Base-by-base conservation (phyloP, 2,329 filamentous ascomycete species). In the Hirsutella rhossiliensis region DNA sequence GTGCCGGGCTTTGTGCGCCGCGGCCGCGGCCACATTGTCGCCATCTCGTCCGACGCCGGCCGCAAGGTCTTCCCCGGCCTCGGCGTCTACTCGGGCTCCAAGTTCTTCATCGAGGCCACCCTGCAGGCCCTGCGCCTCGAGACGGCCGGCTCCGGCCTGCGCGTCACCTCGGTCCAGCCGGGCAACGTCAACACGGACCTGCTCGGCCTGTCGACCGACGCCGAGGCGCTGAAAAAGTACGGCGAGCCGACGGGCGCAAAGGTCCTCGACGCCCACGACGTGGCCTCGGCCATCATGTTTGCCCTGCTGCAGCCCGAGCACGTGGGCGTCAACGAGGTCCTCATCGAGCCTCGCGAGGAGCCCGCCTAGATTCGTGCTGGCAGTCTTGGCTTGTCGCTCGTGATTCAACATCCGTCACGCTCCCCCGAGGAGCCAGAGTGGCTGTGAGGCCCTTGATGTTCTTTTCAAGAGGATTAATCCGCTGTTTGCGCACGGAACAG, bases 21-120 rank as follows among this genome's bases (percentile, higher is more conserved):
- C 17, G 78, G 80, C 43, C 64, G 62, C 23, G 83, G 84, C 4
- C 85, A 89, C 62, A 76, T 90, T 49, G 82, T 90, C 5, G 82
- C 84, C 53, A 87, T 90, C 53, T 88, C 85, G 0, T 89, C 84
- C 0, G 85, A 89, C 50, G 85, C 85, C 1, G 85, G 84, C 0
- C 78, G 85, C 45, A 88, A 88, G 60, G 82, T 87, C 8, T 89
- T 89, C 66, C 83, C 85, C 0, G 85, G 85, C 0, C 66, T 89
- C 12, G 85, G 85, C 43, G 84, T 90, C 31, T 90, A 90, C 69
- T 87, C 82, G 0, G 85, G 82, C 23, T 83, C 77, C 62, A 90
- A 90, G 60, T 87, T 89, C 72, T 90, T 90, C 57, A 83, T 90
- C 44, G 85, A 90, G 60, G 84, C 83, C 1, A 84, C 84, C 0